Conservation (phyloP, 768 basidiomycete genomes). For the Mycena leptocephala region DNA sequence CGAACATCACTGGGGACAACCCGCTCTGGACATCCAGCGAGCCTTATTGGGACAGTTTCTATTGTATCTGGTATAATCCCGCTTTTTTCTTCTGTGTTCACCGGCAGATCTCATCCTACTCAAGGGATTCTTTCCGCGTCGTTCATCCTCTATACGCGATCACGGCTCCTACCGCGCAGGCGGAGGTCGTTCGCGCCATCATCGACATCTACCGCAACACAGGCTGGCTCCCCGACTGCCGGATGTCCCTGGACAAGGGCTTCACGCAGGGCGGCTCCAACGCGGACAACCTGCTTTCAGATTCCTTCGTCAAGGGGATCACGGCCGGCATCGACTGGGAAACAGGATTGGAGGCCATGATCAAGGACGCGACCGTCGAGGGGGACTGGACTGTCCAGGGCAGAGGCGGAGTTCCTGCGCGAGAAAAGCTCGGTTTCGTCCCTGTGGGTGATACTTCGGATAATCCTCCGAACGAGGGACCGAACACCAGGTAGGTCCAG, state of each 20-base stretch:
- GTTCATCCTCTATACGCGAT: conserved; percentile 33
- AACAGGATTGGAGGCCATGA: conserved; percentile 41
- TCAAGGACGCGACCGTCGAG: conserved; percentile 35
- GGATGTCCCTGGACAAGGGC: conserved; percentile 46
- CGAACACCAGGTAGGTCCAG: conserved; percentile 4
- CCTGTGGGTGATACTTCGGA: conserved; percentile 25
- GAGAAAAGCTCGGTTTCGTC: conserved; percentile 18
- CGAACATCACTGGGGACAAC: conserved; percentile 46
- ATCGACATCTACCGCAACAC: conserved; percentile 45
- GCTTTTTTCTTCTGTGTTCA: not conserved
- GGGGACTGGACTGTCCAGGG: conserved; percentile 32
- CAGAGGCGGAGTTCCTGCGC: conserved; percentile 22
- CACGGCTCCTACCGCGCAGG: conserved; percentile 35
- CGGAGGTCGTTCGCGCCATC: conserved; percentile 43
- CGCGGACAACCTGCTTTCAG: conserved; percentile 43
- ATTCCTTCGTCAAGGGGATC: conserved; percentile 45
- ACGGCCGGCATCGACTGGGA: conserved; percentile 44
- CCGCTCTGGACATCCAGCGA: conserved; percentile 43
- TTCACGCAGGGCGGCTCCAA: conserved; percentile 47
- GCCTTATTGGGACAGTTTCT: conserved; percentile 44
- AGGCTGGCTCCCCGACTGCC: conserved; percentile 46
- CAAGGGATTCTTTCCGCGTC: conserved; percentile 35
- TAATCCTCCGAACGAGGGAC: conserved; percentile 32
- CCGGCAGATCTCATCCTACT: not conserved
- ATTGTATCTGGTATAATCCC: conserved; percentile 42